Evolutionary conservation across 345 rosid genomes (phyloP).

Genomic region (Aurinia saxatilis): DNA sequence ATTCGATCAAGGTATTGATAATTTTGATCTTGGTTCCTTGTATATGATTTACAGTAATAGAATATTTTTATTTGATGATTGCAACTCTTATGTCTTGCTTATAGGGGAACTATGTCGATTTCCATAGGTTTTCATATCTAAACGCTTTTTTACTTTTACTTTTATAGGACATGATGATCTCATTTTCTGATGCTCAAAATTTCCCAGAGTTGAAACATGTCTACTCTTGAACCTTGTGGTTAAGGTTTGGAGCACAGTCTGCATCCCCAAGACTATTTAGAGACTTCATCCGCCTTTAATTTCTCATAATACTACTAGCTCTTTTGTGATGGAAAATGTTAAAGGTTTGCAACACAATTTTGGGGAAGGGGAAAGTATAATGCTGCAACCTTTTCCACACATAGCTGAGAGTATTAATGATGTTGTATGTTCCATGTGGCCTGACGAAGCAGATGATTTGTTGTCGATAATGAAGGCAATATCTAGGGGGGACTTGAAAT

Average conservation of each 20-base stretch:
- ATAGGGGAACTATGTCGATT: background rate
- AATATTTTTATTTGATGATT: background rate
- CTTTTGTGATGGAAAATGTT: background rate
- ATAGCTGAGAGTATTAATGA: slow-evolving; percentile 36
- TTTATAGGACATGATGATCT: background rate
- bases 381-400: slow-evolving; percentile 50
- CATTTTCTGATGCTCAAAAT: background rate
- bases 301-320: too few relatives aligned
- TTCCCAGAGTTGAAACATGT: background rate
- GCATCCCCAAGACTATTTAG: background rate
- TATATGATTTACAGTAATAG: too few relatives aligned
- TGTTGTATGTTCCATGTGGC: slow-evolving; percentile 19
- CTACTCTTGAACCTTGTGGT: background rate
- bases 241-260: background rate
- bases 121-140: background rate
- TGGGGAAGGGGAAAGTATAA: slow-evolving; percentile 53
- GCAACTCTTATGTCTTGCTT: background rate
- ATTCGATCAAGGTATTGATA: background rate
- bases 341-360: too few relatives aligned
- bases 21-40: background rate
- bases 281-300: background rate
- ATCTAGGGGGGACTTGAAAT: slow-evolving; percentile 31
- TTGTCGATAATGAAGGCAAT: slow-evolving; percentile 19
- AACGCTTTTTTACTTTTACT: too few relatives aligned
- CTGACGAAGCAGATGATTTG: slow-evolving; percentile 13